Evolutionary conservation across 768 basidiomycete species (phyloP), one percentile per base, ranked within the genome.

Genomic region (Chlorophyllum brunneum): DNA sequence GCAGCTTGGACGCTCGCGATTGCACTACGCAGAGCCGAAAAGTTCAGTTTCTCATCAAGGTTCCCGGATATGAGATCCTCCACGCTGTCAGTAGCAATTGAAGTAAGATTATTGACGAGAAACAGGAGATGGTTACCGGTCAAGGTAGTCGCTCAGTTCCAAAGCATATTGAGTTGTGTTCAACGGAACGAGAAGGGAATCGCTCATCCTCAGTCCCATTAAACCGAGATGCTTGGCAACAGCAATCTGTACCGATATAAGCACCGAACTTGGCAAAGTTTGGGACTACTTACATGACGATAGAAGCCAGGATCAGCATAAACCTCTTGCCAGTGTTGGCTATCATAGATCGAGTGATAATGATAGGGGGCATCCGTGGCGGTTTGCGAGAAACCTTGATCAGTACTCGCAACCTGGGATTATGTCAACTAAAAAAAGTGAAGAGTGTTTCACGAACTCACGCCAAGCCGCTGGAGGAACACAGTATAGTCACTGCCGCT

Each of bases 401-500:
- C 68, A 4, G 69, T 60, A 53, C 74, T 76, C 22, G 79, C 73
- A 29, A 80, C 67, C 72, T 62, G 33, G 10, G n/a, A 24, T 10
- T 24, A 5, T 15, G 26, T 43, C 24, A 43, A 43, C 41, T 27
- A 27, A 8, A 15, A 8, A 29, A 9, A 2, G 20, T 11, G 15
- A 6, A 24, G 24, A 13, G 3, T 3, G 4, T 43, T 10, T 26
- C 11, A 40, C 5, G 1, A 24, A 61, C 67, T 18, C 57, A 72
- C 74, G n/a, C 79, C 79, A 18, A 80, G 61, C 43, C 84, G 75
- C 66, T 98, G 92, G 60, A 98, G 69, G 72, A 98, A 97, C 8
- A 92, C 86, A 0, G 95, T 97, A 59, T 78, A 98, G 67, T 98
- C 95, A 53, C 89, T 92, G 22, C 92, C 92, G 46, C 85, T 88